A percentile compares a stretch with the other conserved stretches of the same genome.
Conservation (phyloP, 2,329 filamentous ascomycete species). For the Fusarium camptoceras region DNA sequence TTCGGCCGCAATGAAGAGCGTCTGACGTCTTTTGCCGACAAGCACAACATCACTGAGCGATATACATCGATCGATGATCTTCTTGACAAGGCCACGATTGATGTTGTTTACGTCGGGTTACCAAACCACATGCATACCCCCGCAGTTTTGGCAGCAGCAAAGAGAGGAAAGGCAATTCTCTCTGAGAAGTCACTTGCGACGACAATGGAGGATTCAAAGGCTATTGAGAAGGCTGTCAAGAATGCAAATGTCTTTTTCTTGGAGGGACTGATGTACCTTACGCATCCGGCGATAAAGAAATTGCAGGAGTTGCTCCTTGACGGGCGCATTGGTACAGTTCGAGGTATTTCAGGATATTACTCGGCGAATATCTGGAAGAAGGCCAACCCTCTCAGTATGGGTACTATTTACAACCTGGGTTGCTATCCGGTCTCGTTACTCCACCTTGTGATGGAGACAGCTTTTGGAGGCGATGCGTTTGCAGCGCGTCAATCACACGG, state of each 20-base stretch:
- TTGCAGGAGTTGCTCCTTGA: conserved; percentile 4
- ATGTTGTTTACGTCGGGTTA: conserved; percentile 18
- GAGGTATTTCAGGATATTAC: conserved; percentile 11
- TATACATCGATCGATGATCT: conserved; percentile 10
- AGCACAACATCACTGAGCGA: conserved; percentile 7
- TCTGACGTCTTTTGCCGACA: not conserved
- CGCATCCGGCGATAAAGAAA: conserved; percentile 11
- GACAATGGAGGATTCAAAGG: conserved; percentile 1
- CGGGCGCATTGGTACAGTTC: not conserved
- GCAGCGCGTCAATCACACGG: not conserved
- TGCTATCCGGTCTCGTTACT: conserved; percentile 15
- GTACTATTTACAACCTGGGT: conserved; percentile 3
- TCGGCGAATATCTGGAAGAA: conserved; percentile 23
- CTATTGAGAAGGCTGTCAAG: not conserved
- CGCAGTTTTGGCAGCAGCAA: conserved; percentile 16
- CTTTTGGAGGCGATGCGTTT: not conserved
- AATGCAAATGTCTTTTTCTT: conserved; percentile 4
- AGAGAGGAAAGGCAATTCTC: conserved; percentile 18
- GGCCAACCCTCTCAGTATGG: conserved; percentile 18
- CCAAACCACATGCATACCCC: conserved; percentile 27
- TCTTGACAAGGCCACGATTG: conserved; percentile 4
- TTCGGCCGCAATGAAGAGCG: conserved; percentile 15
- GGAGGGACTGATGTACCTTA: conserved; percentile 13
- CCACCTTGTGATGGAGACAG: conserved; percentile 1
- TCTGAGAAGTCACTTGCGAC: conserved; percentile 20